phyloP scores from a whole-genome alignment of 1,284 basidiomycete genomes.

The Apiotrichum sp. region DNA sequence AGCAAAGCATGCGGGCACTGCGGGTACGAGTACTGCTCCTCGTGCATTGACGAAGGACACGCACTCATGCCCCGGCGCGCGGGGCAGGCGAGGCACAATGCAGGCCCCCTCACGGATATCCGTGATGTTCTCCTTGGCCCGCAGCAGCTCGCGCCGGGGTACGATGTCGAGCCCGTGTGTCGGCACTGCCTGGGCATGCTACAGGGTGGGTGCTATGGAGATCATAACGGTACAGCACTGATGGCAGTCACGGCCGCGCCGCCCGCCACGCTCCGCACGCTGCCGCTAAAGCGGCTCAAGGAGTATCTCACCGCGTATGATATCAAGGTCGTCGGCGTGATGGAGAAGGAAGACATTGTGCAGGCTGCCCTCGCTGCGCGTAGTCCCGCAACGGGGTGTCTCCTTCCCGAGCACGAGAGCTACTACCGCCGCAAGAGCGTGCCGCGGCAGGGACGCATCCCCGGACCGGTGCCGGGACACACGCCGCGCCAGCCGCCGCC shows the following conservation, averaged over 20 bases:
- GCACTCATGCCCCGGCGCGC: constrained; percentile 43
- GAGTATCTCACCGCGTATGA: constrained; percentile 43
- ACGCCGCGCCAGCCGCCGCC: constrained; percentile 4
- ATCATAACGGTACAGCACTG: constrained; percentile 9
- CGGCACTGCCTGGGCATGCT: constrained; percentile 39
- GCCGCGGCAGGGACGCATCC: constrained; percentile 18
- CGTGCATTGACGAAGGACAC: constrained; percentile 39
- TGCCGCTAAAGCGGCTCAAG: constrained; percentile 45
- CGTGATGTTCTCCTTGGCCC: constrained; percentile 23
- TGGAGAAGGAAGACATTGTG: constrained; percentile 44
- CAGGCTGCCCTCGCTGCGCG: constrained; percentile 38
- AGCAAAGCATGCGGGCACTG: constrained; percentile 43
- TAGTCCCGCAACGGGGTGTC: constrained; percentile 37
- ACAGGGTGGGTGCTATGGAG: constrained; percentile 31
- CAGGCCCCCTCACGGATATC: constrained; percentile 19
- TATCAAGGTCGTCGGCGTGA: constrained; percentile 34
- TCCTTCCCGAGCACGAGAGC: constrained; percentile 41
- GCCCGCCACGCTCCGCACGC: constrained; percentile 28
- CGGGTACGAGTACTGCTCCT: constrained; percentile 44
- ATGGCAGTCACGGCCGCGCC: constrained; percentile 39
- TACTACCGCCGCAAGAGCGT: constrained; percentile 41
- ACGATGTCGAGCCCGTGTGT: constrained; percentile 45
- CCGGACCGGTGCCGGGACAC: neutral
- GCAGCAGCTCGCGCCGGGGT: constrained; percentile 24
- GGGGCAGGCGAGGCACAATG: neutral